These are phyloP conservation scores for Penicillium verhagenii DNA, from an alignment of 495 filamentous ascomycete genomes.

Conservation along the genomic window DNA sequence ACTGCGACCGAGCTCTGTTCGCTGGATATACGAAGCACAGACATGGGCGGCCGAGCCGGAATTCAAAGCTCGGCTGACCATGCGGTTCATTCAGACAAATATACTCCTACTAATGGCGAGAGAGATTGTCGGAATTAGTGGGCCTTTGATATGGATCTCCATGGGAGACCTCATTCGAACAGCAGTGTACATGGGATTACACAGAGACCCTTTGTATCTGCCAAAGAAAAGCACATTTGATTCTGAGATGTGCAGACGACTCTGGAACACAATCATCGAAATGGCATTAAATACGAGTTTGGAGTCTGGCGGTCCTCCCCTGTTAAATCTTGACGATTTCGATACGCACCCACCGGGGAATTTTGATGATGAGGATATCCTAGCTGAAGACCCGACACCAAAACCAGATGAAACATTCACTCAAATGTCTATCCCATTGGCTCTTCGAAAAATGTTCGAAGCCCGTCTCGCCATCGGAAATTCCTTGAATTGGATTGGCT, in stretches of 20 bases:
- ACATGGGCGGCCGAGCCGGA: constrained; percentile 52
- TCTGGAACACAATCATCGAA: constrained; percentile 64
- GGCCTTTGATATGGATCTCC: constrained; percentile 55
- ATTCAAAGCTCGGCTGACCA: constrained; percentile 45
- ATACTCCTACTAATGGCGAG: constrained; percentile 50
- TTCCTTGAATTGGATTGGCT: constrained; percentile 45
- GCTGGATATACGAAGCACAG: constrained; percentile 54
- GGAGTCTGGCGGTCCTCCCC: constrained; percentile 49
- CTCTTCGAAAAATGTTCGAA: constrained; percentile 45
- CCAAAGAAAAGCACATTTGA: constrained; percentile 32
- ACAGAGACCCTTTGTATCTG: constrained; percentile 54
- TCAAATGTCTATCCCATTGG: constrained; percentile 42
- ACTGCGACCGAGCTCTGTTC: constrained; percentile 36
- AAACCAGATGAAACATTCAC: constrained; percentile 40
- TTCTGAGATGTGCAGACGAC: constrained; percentile 57
- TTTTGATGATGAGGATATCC: constrained; percentile 38
- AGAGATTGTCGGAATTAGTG: constrained; percentile 44
- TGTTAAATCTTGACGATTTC: constrained; percentile 50
- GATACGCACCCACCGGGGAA: constrained; percentile 55
- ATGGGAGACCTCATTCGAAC: constrained; percentile 53
- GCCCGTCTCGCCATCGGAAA: constrained; percentile 46
- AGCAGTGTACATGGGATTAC: constrained; percentile 61
- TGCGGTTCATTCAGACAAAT: constrained; percentile 46
- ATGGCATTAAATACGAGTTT: constrained; percentile 52
- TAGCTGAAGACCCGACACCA: constrained; percentile 24